Evolutionary conservation across 2,329 filamentous ascomycete genomes (phyloP).

Genomic region (Epichloe brachyelytri): DNA sequence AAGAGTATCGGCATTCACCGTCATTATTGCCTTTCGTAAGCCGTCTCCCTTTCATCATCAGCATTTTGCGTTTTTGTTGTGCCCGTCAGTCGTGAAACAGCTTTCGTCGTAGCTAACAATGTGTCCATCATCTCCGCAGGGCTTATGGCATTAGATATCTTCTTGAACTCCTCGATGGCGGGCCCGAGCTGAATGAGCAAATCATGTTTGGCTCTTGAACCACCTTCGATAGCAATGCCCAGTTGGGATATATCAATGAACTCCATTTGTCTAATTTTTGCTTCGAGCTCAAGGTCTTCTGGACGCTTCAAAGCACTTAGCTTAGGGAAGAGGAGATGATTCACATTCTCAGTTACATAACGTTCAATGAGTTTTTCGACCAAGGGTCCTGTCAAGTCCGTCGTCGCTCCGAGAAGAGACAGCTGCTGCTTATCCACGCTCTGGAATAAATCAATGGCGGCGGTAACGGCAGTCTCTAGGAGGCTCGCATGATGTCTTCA

Average conservation of each 20-base stretch:
- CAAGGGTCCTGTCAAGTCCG: conserved; percentile 79
- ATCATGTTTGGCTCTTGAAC: conserved; percentile 65
- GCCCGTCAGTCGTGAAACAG: conserved; percentile 57
- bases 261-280: conserved; percentile 84
- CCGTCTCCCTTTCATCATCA: conserved; percentile 15
- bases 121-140: conserved; percentile 84
- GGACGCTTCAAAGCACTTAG: conserved; percentile 64
- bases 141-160: conserved; percentile 62
- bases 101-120: conserved; percentile 68
- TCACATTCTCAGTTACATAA: conserved; percentile 86
- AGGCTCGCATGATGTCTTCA: conserved; percentile 78
- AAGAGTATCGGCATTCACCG: conserved; percentile 73
- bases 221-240: conserved; percentile 73
- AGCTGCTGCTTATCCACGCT: conserved; percentile 91
- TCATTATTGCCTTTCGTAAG: conserved; percentile 41
- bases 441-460: conserved; percentile 91
- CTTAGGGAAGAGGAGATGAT: conserved; percentile 76
- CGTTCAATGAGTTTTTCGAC: conserved; percentile 92
- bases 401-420: conserved; percentile 81
- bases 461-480: conserved; percentile 86
- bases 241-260: conserved; percentile 90
- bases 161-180: conserved; percentile 81
- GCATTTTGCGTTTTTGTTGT: conserved; percentile 28
- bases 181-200: conserved; percentile 62
- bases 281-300: conserved; percentile 79